Evolutionary conservation across 1,139 yeast species (phyloP).

Genomic region (Groenewaldozyma sp.): DNA sequence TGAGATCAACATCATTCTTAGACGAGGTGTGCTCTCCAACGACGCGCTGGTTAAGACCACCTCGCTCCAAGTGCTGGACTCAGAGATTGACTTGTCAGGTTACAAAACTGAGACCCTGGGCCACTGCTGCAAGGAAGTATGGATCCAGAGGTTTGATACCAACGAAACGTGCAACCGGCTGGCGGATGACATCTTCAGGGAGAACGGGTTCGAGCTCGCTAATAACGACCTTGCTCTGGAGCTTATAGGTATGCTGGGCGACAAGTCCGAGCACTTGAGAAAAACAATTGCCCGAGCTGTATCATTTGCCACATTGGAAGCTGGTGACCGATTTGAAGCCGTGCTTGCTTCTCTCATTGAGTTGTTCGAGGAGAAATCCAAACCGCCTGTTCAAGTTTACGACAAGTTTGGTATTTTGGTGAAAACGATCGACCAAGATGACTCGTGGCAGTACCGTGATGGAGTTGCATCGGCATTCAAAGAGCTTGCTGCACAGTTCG

Average conservation of each 20-base stretch:
- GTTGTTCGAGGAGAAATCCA: conserved; percentile 49
- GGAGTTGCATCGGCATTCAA: conserved; percentile 67
- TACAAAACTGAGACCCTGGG: conserved; percentile 23
- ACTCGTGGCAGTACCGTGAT: conserved; percentile 76
- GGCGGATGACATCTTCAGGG: conserved; percentile 81
- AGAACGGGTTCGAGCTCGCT: conserved; percentile 48
- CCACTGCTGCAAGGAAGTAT: conserved; percentile 44
- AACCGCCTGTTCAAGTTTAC: conserved; percentile 66
- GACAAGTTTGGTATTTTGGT: conserved; percentile 77
- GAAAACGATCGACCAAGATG: conserved; percentile 42
- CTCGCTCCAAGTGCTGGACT: conserved; percentile 73
- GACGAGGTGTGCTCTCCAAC: conserved; percentile 51
- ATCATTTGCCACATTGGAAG: conserved; percentile 36
- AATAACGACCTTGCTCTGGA: conserved; percentile 28
- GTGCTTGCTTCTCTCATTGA: conserved; percentile 41
- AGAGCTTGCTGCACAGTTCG: conserved; percentile 45
- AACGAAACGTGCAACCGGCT: conserved; percentile 45
- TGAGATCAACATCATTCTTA: conserved; percentile 49
- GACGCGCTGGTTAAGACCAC: conserved; percentile 68
- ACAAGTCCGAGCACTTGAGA: conserved; percentile 33
- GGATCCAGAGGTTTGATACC: conserved; percentile 71
- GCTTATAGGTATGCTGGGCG: conserved; percentile 15
- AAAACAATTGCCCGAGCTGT: conserved; percentile 57
- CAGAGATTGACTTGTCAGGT: conserved; percentile 70
- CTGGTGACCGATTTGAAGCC: conserved; percentile 23